Percentiles rank a stretch among this genome's conserved stretches.
These are phyloP conservation scores for Candida palmyrensis DNA, from an alignment of 805 yeast species.

Conservation along the genomic window DNA sequence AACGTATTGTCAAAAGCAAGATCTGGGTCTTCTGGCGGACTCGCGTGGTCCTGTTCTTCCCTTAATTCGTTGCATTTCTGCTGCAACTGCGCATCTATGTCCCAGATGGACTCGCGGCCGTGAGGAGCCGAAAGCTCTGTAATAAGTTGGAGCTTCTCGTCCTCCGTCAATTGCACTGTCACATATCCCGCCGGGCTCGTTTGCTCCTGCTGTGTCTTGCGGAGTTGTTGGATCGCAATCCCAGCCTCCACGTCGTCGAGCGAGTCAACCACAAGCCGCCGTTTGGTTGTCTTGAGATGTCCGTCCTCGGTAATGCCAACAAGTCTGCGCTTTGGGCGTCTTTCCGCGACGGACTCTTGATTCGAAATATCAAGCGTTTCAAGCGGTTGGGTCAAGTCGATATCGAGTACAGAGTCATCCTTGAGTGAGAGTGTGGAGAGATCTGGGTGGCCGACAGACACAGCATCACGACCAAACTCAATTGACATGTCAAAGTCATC, in stretches of 20 bases:
- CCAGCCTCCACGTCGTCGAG: conserved; percentile 41
- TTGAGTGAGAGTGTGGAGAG: conserved; percentile 14
- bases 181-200: conserved; percentile 15
- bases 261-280: conserved; percentile 43
- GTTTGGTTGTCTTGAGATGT: conserved; percentile 40
- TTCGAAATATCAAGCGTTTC: conserved; percentile 18
- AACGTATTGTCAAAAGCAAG: conserved; percentile 21
- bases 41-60: conserved; percentile 15
- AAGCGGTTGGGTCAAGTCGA: conserved; percentile 38
- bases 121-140: conserved; percentile 28
- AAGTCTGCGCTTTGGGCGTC: conserved; percentile 21
- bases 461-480: conserved; percentile 49
- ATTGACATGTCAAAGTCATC: conserved; percentile 37
- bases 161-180: conserved; percentile 22
- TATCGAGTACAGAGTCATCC: conserved; percentile 18
- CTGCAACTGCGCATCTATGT: conserved; percentile 26
- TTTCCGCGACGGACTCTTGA: conserved; percentile 8
- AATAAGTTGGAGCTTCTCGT: conserved; percentile 30
- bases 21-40: conserved; percentile 23
- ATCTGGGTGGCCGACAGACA: conserved; percentile 17
- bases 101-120: conserved; percentile 18
- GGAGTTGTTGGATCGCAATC: conserved; percentile 28
- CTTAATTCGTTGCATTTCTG: conserved; percentile 24
- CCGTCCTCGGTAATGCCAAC: conserved; percentile 38
- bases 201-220: conserved; percentile 22